These are phyloP conservation scores for Dendrobium nobile DNA, from an alignment of 106 monocot species.

Conservation along the genomic window DNA sequence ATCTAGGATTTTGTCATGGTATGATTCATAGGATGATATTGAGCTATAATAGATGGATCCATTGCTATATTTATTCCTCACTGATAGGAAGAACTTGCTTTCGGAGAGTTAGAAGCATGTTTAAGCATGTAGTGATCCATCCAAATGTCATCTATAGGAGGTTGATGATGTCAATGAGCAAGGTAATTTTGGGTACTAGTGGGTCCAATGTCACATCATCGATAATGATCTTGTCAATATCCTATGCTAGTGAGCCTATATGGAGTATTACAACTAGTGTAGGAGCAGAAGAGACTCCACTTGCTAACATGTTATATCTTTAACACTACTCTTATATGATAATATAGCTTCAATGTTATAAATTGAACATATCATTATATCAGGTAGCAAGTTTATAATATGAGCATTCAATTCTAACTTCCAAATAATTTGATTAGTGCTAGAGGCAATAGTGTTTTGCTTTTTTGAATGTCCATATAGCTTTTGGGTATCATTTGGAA, in stretches of 20 bases:
- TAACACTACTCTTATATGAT: neutral
- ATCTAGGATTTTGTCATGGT: neutral
- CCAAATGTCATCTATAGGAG: too few species aligned
- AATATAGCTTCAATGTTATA: neutral
- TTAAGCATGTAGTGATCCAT: neutral
- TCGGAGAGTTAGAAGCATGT: neutral
- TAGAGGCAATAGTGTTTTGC: neutral
- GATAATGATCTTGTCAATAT: neutral
- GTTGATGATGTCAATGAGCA: too few species aligned
- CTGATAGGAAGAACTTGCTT: neutral
- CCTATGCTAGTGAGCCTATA: neutral
- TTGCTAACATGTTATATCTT: neutral
- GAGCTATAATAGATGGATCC: neutral
- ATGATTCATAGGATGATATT: neutral
- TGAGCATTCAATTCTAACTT: neutral
- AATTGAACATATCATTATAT: neutral
- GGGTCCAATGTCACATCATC: too few species aligned
- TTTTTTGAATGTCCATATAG: neutral
- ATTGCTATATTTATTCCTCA: neutral
- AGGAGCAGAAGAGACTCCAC: neutral
- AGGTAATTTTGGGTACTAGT: too few species aligned
- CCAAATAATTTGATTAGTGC: neutral
- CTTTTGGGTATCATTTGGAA: neutral
- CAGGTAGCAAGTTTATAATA: neutral
- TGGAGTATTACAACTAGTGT: neutral